Evolutionary conservation across 2,329 filamentous ascomycete genomes (phyloP), one percentile per base, ranked within the genome.

Genomic region (Aspergillus brasiliensis): DNA sequence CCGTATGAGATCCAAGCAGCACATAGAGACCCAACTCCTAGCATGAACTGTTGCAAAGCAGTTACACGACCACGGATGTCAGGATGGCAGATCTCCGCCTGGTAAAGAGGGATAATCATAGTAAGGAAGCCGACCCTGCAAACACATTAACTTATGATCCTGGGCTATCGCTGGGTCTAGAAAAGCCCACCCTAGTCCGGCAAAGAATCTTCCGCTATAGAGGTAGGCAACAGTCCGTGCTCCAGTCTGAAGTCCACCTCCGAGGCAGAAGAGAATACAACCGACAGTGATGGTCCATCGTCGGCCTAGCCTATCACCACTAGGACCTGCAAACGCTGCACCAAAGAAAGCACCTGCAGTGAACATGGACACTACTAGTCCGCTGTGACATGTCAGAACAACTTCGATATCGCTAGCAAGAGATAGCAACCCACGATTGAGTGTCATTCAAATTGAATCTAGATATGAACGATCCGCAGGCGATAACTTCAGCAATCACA

Each of bases 11-110:
- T 86, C 90, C 90, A 92, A 0, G 86, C 83, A 0, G 91, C 91
- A 15, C 87, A 77, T 1, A 95, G 82, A 15, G 89, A 80, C 58
- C 91, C 91, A 27, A 94, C 84, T 1, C 90, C 91, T 54, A 94
- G 74, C 90, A 93, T 93, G 71, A 93, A 92, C 68, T 93, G 91
- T 73, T 93, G 91, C 3, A 94, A 80, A 28, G 86, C 84, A 0
- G 90, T 92, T 31, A 95, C 84, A 63, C 87, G 81, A 11, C 91
- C 91, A 73, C 91, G 85, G 68, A 94, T 94, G 59, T 83, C 84
- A 1, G 91, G 91, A 71, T 94, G 91, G 3, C 88, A 87, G 23
- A 94, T 82, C 70, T 95, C 91, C 21, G 89, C 90, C 71, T 93
- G 91, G 72, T 92, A 94, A 0, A 93, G 75, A 2, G 90, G 86